Base-by-base conservation (phyloP, 495 filamentous ascomycete genomes). In the Penicillium alfredii region DNA sequence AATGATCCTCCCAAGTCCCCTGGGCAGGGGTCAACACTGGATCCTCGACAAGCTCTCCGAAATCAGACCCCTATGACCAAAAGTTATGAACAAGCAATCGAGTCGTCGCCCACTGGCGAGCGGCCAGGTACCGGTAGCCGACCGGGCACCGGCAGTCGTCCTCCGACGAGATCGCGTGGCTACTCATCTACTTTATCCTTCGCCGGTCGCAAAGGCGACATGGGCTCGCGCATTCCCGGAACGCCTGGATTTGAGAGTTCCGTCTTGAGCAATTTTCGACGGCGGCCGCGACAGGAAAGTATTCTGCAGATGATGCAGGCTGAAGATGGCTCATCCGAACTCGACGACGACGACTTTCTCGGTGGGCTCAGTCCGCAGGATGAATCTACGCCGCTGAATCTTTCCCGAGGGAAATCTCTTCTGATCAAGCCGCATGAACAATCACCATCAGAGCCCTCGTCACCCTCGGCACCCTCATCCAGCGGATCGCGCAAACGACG, bases 211-310 rank as follows among this genome's bases (percentile, higher is more conserved):
- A 68, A 66, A 47, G 64, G 61, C 20, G 65, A 71, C 32, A 43
- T 47, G 13, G 49, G 42, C 35, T 64, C 65, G 14, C 61, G 61
- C 14, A 47, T 69, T 17, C 63, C 60, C 10, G 71, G 60, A 10
- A 78, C 73, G 3, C 73, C 75, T 30, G 71, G 66, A 3, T 69
- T 70, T 30, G 75, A 80, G 23, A 77, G 51, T 17, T 78, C 76
- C 4, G 56, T 80, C 25, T 26, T 69, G 35, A 68, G 56, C 47
- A 82, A 80, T 45, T 84, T 84, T 57, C 80, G 73, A 40, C 65
- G 76, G 22, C 65, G 81, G 39, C 67, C 78, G 10, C 66, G 80
- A 57, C 80, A 86, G 52, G 74, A 77, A 4, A 86, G 81, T 53
- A 74, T 86, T 36, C 58, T 86, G 9, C 72, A 76, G 11, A 77